These are phyloP conservation scores for Geopyxis carbonaria DNA, from an alignment of 495 filamentous ascomycete genomes.

Conservation along the genomic window DNA sequence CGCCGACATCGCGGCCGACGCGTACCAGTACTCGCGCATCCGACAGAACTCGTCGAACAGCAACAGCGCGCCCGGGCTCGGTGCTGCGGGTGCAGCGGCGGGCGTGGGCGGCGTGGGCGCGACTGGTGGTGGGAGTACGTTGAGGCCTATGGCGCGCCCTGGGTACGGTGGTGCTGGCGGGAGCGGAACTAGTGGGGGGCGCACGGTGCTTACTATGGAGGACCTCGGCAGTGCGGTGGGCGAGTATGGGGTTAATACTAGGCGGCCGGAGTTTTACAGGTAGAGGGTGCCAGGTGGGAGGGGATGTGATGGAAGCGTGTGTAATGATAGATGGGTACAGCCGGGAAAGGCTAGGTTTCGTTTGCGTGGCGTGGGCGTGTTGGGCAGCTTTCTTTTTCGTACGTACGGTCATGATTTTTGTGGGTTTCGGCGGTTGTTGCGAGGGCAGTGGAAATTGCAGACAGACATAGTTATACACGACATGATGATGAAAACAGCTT, in stretches of 20 bases:
- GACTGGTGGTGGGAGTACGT: conserved; percentile 34
- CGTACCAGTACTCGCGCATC: conserved; percentile 92
- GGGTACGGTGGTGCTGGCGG: conserved; percentile 80
- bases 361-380: no score
- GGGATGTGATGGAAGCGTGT: no score
- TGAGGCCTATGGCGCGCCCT: conserved; percentile 73
- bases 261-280: conserved; percentile 92
- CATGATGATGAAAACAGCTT: no score
- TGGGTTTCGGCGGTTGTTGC: no score
- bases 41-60: conserved; percentile 70
- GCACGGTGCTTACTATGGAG: conserved; percentile 96
- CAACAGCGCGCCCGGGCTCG: conserved; percentile 71
- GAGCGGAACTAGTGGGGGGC: conserved; percentile 71
- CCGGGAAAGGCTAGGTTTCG: no score
- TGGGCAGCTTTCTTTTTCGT: no score
- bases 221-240: conserved; percentile 93
- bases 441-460: no score
- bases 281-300: no score
- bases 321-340: no score
- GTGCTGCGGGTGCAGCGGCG: conserved; percentile 50
- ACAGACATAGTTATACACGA: no score
- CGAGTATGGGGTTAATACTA: conserved; percentile 93
- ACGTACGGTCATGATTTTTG: no score
- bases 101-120: conserved; percentile 41
- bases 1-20: conserved; percentile 90